Base-by-base conservation (phyloP, 768 basidiomycete species). In the Russula sp. region DNA sequence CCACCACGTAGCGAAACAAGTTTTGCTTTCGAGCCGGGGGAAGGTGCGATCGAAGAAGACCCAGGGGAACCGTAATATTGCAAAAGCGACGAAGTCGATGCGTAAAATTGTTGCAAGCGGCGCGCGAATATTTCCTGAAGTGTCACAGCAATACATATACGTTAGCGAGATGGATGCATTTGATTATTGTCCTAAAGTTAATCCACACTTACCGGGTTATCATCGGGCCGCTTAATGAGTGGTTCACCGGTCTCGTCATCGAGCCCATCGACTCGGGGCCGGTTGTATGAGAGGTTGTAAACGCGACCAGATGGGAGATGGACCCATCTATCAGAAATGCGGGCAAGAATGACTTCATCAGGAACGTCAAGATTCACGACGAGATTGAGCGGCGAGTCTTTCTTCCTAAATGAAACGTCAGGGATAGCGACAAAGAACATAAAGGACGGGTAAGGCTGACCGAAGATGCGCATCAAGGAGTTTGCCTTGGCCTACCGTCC, bases 211-310 rank as follows among this genome's bases (percentile, higher is more conserved):
- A 93, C 92, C 4, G 92, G 90, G 72, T 89, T 89, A 71, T 96
- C 94, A 70, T 96, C 94, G 16, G 91, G 88, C 32, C 94, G 82
- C 69, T 88, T 89, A n/a, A 80, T 84, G n/a, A 96, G 78, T 6
- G 87, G 84, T 70, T 96, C 93, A 31, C 91, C 92, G 0, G 94
- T 95, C 58, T 84, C 76, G 70, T 97, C 92, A 75, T 97, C 94
- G 55, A 82, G 77, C 1, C 94, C 92, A 6, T 84, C 78, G 2
- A 88, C 82, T 68, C 85, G 85, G 16, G 94, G 94, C 14, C 80
- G 85, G 73, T 94, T 96, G 75, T 92, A 96, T 8, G 86, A 86
- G 73, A 86, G 79, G 74, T 94, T 96, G 78, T 97, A 97, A 13
- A 95, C 86, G 13, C 94, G 82, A 16, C 94, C 94, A 0, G 92